Percentiles rank a stretch among this genome's conserved stretches.
These are phyloP conservation scores for Puccinia polysora DNA, from an alignment of 1,284 basidiomycete species.

Conservation along the genomic window DNA sequence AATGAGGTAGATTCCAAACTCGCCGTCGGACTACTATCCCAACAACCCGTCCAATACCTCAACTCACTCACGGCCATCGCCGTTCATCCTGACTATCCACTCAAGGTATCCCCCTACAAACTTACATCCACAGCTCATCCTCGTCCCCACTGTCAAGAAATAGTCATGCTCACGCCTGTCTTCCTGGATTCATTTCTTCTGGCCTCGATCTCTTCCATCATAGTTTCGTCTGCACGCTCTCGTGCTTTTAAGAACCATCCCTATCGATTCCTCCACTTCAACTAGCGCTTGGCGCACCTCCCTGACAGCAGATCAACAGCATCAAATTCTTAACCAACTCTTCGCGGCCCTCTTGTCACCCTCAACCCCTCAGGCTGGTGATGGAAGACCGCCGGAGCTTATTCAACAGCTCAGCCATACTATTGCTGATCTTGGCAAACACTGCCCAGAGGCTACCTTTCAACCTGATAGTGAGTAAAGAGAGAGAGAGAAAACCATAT, in stretches of 20 bases:
- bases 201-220: no score
- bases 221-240: conserved; percentile 15
- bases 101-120: background rate
- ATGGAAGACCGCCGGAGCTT: background rate
- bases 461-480: background rate
- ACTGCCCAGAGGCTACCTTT: background rate
- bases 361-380: no score
- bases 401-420: background rate
- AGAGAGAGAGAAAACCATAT: no score
- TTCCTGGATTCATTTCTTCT: no score
- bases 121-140: background rate
- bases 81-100: background rate
- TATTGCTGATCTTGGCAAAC: conserved; percentile 5
- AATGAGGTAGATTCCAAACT: background rate
- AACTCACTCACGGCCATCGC: conserved; percentile 6
- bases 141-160: background rate
- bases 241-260: conserved; percentile 19
- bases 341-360: background rate
- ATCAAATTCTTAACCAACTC: conserved; percentile 9
- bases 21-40: background rate
- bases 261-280: background rate
- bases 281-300: background rate
- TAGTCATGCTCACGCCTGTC: no score
- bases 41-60: background rate
- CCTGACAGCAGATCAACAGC: conserved; percentile 2